Conservation (phyloP, 1,284 basidiomycete species). For the Malassezia equina region DNA sequence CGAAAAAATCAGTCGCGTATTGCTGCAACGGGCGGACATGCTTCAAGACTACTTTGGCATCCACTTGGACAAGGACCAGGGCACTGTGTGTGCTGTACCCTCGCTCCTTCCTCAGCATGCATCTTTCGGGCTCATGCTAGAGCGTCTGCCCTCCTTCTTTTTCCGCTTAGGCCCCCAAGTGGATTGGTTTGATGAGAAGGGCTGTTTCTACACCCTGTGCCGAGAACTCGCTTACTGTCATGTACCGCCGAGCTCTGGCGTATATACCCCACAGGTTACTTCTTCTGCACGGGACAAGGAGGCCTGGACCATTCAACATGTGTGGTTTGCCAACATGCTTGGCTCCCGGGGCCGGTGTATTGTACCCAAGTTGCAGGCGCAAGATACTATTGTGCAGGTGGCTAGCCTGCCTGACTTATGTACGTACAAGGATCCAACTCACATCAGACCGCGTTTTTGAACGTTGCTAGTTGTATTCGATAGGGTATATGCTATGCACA, state of each 20-base stretch:
- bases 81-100: conserved; percentile 65
- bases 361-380: conserved; percentile 12
- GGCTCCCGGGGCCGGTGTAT: conserved; percentile 8
- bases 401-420: conserved; percentile 39
- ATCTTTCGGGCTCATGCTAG: conserved; percentile 74
- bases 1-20: conserved; percentile 41
- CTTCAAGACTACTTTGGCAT: conserved; percentile 84
- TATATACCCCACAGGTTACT: background rate
- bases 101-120: conserved; percentile 69
- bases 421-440: background rate
- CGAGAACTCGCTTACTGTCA: conserved; percentile 60
- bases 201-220: conserved; percentile 75
- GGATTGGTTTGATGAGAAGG: conserved; percentile 71
- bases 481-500: conserved; percentile 6
- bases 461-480: conserved; percentile 20
- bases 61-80: conserved; percentile 52
- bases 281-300: conserved; percentile 3
- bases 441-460: conserved; percentile 41
- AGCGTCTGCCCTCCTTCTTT: conserved; percentile 31
- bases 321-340: conserved; percentile 37
- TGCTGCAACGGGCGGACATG: conserved; percentile 63
- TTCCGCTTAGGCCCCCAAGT: conserved; percentile 55
- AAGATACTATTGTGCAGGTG: conserved; percentile 25
- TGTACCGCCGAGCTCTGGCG: conserved; percentile 49
- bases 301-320: conserved; percentile 23